These are phyloP conservation scores for Aquilaria yunnanensis DNA, from an alignment of 345 rosid genomes.

Conservation along the genomic window DNA sequence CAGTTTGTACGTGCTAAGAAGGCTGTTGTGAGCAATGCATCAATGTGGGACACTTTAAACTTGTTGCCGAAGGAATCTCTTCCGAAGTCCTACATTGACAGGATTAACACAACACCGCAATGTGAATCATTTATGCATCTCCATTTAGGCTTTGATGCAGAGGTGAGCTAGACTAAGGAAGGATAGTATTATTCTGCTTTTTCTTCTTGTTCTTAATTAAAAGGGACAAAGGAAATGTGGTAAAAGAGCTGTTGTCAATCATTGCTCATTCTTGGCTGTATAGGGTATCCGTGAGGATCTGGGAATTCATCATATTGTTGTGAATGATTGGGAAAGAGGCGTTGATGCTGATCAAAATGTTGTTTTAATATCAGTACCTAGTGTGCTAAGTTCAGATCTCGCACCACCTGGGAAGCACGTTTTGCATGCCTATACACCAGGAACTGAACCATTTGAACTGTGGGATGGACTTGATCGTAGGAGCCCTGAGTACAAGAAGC, in stretches of 20 bases:
- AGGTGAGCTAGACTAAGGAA: constrained; percentile 28
- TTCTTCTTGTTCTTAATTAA: constrained; percentile 1
- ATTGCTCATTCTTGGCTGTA: neutral
- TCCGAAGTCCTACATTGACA: constrained; percentile 47
- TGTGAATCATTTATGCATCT: constrained; percentile 99
- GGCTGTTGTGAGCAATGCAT: constrained; percentile 92
- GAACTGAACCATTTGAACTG: constrained; percentile 73
- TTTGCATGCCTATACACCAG: constrained; percentile 79
- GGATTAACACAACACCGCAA: constrained; percentile 48
- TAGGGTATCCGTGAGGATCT: constrained; percentile 67
- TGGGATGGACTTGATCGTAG: constrained; percentile 84
- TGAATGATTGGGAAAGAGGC: constrained; percentile 82
- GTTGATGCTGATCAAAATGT: constrained; percentile 95
- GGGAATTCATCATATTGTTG: constrained; percentile 93
- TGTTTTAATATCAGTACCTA: constrained; percentile 79
- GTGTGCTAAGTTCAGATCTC: constrained; percentile 66
- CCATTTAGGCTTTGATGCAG: constrained; percentile 84
- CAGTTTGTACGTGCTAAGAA: constrained; percentile 80
- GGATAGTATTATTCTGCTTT: neutral
- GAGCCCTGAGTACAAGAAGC: constrained; percentile 64
- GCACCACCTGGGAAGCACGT: constrained; percentile 89
- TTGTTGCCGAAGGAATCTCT: constrained; percentile 61
- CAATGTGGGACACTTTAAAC: constrained; percentile 85
- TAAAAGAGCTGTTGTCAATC: too few species aligned
- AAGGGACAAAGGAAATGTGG: neutral